phyloP scores from a whole-genome alignment of 495 filamentous ascomycete genomes.

The Daldinia vernicosa region DNA sequence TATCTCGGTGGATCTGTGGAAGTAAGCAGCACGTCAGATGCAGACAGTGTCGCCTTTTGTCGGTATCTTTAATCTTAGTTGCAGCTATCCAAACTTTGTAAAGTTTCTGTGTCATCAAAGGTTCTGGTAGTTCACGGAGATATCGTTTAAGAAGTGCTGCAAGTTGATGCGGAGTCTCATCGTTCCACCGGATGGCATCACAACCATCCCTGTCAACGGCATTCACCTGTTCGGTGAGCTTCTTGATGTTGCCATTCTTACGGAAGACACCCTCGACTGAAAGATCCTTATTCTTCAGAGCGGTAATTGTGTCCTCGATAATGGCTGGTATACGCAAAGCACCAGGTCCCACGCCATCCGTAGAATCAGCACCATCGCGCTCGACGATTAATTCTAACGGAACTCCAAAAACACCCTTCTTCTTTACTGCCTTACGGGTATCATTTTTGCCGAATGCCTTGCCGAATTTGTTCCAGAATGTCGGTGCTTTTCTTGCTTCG shows the following conservation, averaged over 20 bases:
- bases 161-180: constrained; percentile 89
- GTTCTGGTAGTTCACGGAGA: constrained; percentile 92
- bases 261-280: constrained; percentile 98
- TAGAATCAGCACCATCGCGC: constrained; percentile 92
- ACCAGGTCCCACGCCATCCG: constrained; percentile 92
- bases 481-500: constrained; percentile 84
- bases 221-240: constrained; percentile 83
- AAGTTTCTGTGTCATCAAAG: constrained; percentile 92
- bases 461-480: constrained; percentile 97
- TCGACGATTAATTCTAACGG: constrained; percentile 86
- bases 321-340: constrained; percentile 86
- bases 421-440: constrained; percentile 78
- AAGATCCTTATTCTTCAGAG: constrained; percentile 99
- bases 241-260: constrained; percentile 97
- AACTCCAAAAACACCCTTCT: constrained; percentile 94
- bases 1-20: constrained; percentile 91
- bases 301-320: constrained; percentile 88
- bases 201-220: constrained; percentile 82
- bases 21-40: constrained; percentile 94
- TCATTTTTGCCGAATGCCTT: constrained; percentile 89
- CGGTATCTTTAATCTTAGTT: constrained; percentile 86
- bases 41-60: constrained; percentile 82
- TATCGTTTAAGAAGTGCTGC: constrained; percentile 96
- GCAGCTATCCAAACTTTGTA: constrained; percentile 90
- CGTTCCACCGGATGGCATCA: constrained; percentile 80